These are phyloP conservation scores for Diplocarpon mali DNA, from an alignment of 2,329 filamentous ascomycete genomes.

Conservation along the genomic window DNA sequence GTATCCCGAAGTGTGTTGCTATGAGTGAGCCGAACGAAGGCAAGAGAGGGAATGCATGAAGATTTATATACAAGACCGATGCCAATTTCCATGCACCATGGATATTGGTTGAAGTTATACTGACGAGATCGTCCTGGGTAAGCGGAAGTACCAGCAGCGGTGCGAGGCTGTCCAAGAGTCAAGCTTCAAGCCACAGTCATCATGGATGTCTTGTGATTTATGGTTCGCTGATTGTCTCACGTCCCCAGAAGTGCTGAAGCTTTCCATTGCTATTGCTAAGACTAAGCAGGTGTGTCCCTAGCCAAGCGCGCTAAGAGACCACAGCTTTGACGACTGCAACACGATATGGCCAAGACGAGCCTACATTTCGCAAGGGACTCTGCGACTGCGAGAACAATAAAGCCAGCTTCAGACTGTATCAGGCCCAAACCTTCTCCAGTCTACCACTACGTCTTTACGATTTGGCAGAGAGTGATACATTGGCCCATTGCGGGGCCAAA, in stretches of 20 bases:
- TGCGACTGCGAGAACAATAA: neutral
- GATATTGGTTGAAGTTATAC: no score
- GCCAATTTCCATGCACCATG: no score
- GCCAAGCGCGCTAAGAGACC: neutral
- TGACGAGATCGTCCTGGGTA: no score
- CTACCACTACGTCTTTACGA: neutral
- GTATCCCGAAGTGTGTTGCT: no score
- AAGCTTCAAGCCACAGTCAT: conserved; percentile 2
- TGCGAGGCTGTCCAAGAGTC: neutral
- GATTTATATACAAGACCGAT: neutral
- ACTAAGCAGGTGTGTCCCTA: neutral
- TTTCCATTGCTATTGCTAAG: no score
- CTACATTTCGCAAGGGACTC: no score
- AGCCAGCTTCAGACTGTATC: neutral
- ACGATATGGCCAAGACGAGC: conserved; percentile 1
- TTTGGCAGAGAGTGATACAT: conserved; percentile 15
- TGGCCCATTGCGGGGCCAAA: conserved; percentile 26
- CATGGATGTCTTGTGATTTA: neutral
- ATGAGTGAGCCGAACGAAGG: neutral
- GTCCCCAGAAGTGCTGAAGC: no score
- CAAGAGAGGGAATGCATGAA: neutral
- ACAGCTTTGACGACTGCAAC: neutral
- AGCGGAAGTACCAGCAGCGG: neutral
- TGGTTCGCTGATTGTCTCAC: neutral
- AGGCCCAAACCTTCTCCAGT: neutral